These are phyloP conservation scores for Glonium stellatum DNA, from an alignment of 495 filamentous ascomycete species.

Conservation along the genomic window DNA sequence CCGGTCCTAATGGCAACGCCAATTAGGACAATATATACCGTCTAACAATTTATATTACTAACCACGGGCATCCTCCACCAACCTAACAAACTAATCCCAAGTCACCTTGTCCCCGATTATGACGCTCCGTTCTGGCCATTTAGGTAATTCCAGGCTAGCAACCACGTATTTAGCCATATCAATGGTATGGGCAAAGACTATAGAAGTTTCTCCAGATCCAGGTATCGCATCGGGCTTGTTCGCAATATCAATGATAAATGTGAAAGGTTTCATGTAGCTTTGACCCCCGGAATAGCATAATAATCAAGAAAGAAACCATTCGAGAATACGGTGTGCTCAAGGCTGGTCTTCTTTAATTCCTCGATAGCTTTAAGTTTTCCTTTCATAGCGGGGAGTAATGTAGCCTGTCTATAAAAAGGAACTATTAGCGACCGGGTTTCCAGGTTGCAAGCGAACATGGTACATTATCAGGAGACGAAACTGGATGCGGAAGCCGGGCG, in stretches of 20 bases:
- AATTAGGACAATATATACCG: too few species aligned
- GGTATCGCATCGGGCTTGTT: slow-evolving; percentile 2
- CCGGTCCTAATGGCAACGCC: too few species aligned
- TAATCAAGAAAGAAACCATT: slow-evolving; percentile 13
- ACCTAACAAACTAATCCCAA: slow-evolving; percentile 5
- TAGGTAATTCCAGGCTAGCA: background rate
- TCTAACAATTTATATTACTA: background rate
- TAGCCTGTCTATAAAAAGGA: too few species aligned
- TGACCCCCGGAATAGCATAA: background rate
- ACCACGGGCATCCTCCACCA: slow-evolving; percentile 1
- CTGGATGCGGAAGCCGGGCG: too few species aligned
- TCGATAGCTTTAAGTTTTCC: background rate
- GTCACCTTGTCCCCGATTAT: slow-evolving; percentile 7
- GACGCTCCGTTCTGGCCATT: background rate
- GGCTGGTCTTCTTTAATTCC: background rate
- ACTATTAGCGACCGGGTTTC: too few species aligned
- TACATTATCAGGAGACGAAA: too few species aligned
- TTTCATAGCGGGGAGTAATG: too few species aligned
- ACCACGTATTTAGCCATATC: slow-evolving; percentile 4
- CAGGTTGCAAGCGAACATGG: too few species aligned
- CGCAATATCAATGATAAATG: slow-evolving; percentile 3
- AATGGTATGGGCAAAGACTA: slow-evolving; percentile 2
- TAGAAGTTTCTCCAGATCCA: background rate
- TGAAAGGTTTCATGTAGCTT: background rate
- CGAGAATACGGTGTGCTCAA: slow-evolving; percentile 3